Evolutionary conservation across 768 basidiomycete genomes (phyloP).

Genomic region (Boletus barrowsii): DNA sequence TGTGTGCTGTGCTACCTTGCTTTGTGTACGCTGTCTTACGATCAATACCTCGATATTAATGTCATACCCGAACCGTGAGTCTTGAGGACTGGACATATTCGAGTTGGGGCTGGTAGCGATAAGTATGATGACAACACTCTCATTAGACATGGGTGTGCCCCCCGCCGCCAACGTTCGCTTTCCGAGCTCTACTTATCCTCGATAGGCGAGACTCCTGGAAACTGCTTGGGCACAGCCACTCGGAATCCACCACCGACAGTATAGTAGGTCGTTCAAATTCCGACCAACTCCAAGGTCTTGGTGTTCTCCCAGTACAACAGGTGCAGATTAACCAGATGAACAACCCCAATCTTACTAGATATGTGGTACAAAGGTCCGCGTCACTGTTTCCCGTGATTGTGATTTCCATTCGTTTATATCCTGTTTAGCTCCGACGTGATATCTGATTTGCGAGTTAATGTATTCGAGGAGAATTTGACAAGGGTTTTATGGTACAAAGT

Average conservation of each 20-base stretch:
- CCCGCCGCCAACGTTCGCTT: too few species aligned
- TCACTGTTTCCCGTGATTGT: neutral
- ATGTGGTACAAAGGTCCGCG: slow-evolving; percentile 31
- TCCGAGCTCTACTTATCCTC: too few species aligned
- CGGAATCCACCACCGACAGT: neutral
- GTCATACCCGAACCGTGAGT: too few species aligned
- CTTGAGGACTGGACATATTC: too few species aligned
- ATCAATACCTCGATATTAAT: too few species aligned
- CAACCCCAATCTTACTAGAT: slow-evolving; percentile 30
- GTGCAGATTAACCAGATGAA: slow-evolving; percentile 8
- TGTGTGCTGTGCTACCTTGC: too few species aligned
- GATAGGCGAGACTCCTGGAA: too few species aligned
- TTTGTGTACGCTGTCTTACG: too few species aligned
- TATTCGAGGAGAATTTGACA: slow-evolving; percentile 54
- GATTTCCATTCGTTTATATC: neutral
- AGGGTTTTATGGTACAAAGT: slow-evolving; percentile 76
- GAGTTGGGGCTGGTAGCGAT: too few species aligned
- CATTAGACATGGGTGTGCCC: too few species aligned
- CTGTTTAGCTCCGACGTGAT: slow-evolving; percentile 68
- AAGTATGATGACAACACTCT: too few species aligned
- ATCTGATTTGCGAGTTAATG: slow-evolving; percentile 63
- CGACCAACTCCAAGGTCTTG: slow-evolving; percentile 3
- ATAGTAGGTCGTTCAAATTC: slow-evolving; percentile 6
- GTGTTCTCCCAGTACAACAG: neutral
- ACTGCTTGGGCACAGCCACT: slow-evolving; percentile 18